A percentile compares a stretch with the other conserved stretches of the same genome.
Evolutionary conservation across 257 asterid species (phyloP).

Genomic region (Avicennia marina): DNA sequence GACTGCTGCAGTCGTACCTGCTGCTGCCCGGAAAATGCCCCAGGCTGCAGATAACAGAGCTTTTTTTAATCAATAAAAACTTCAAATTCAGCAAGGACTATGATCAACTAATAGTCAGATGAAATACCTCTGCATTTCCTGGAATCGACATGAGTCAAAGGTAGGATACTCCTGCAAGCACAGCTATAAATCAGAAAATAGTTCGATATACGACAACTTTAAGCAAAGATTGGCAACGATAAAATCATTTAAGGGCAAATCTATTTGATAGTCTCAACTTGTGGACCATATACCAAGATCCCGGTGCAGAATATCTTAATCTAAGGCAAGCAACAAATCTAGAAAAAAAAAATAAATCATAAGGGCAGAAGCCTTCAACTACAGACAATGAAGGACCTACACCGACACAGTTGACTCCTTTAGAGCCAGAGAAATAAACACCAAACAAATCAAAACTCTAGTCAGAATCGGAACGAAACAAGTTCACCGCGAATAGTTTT

Average conservation of each 20-base stretch:
- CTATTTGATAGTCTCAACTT: background rate
- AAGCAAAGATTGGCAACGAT: background rate
- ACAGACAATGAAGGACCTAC: background rate
- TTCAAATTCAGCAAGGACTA: background rate
- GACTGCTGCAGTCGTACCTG: conserved; percentile 33
- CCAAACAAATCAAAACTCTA: background rate
- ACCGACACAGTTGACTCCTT: conserved; percentile 1
- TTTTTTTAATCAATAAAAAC: conserved; percentile 8
- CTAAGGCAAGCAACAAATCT: conserved; percentile 1
- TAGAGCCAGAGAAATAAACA: background rate
- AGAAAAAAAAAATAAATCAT: background rate
- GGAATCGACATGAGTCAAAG: conserved; percentile 42
- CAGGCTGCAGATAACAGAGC: conserved; percentile 40
- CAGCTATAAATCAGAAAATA: conserved; percentile 1
- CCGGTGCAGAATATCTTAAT: background rate
- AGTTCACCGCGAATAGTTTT: background rate
- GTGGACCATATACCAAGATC: background rate
- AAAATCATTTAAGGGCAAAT: background rate
- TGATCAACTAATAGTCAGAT: conserved; percentile 17
- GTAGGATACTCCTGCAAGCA: conserved; percentile 25
- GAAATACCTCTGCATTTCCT: conserved; percentile 46
- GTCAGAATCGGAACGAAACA: conserved; percentile 8
- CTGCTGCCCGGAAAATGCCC: conserved; percentile 35
- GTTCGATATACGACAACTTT: background rate
- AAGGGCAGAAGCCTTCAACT: background rate